A percentile compares a stretch with the other conserved stretches of the same genome.
Conservation (phyloP, 345 rosid genomes). For the Heritiera fomes region DNA sequence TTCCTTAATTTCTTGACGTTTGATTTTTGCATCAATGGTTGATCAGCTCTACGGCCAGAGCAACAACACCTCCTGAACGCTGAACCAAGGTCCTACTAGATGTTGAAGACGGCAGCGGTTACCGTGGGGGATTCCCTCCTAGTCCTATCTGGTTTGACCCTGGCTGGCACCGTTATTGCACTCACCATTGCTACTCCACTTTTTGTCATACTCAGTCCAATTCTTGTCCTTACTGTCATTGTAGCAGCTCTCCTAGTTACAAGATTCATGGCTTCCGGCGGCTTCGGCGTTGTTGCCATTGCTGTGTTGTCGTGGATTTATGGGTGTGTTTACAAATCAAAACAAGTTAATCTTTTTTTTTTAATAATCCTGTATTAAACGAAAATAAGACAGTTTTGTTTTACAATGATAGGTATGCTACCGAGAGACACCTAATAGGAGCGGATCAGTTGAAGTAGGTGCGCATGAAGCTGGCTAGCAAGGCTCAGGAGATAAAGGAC, state of each 20-base stretch:
- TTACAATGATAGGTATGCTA: slow-evolving; percentile 51
- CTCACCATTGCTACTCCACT: slow-evolving; percentile 79
- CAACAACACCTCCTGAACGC: slow-evolving; percentile 20
- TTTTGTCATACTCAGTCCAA: slow-evolving; percentile 85
- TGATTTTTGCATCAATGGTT: slow-evolving; percentile 37
- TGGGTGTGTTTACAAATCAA: slow-evolving; percentile 29
- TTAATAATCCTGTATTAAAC: not conserved
- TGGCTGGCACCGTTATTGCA: slow-evolving; percentile 71
- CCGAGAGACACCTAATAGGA: slow-evolving; percentile 67
- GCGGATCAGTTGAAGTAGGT: slow-evolving; percentile 70
- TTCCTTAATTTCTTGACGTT: not conserved
- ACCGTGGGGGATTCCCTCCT: slow-evolving; percentile 82
- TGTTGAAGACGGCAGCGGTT: slow-evolving; percentile 80
- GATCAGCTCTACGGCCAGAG: slow-evolving; percentile 20
- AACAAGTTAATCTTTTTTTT: not conserved
- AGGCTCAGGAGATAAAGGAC: slow-evolving; percentile 78
- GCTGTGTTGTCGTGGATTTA: slow-evolving; percentile 86
- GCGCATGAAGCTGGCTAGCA: slow-evolving; percentile 58
- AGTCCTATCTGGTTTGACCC: slow-evolving; percentile 67
- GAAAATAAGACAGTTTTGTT: not conserved
- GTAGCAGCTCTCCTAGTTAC: slow-evolving; percentile 43
- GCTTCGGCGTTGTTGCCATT: slow-evolving; percentile 74
- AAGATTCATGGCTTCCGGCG: slow-evolving; percentile 81
- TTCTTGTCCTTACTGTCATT: slow-evolving; percentile 76
- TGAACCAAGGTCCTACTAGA: slow-evolving; percentile 51